phyloP scores from a whole-genome alignment of 73 alveolate species.

The Tetrahymena malaccensis region DNA sequence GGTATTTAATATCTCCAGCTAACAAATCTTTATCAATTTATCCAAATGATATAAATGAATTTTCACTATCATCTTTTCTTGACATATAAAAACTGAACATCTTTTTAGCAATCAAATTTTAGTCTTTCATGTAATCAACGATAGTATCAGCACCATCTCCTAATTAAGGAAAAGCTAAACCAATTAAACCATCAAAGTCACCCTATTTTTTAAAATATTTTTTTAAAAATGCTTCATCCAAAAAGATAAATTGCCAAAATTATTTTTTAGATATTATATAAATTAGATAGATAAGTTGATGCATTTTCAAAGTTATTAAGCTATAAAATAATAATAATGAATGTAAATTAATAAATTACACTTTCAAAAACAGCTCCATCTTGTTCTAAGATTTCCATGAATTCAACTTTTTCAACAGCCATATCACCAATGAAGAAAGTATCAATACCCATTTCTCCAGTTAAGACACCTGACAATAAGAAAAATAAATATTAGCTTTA shows the following conservation, averaged over 20 bases:
- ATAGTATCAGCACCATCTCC: background rate
- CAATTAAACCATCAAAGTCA: slow-evolving; percentile 12
- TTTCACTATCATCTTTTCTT: background rate
- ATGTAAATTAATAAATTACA: background rate
- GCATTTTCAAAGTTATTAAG: too few species aligned
- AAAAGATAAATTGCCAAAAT: too few species aligned
- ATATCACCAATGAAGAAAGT: background rate
- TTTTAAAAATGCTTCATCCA: too few species aligned
- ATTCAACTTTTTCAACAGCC: background rate
- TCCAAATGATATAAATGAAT: background rate
- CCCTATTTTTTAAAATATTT: too few species aligned
- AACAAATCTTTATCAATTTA: background rate
- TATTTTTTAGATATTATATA: too few species aligned
- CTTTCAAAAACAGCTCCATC: slow-evolving; percentile 2
- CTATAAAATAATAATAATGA: background rate
- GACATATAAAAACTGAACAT: slow-evolving; percentile 5
- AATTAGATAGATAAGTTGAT: too few species aligned
- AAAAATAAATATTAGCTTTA: background rate
- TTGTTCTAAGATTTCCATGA: slow-evolving; percentile 1
- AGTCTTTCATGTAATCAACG: slow-evolving; percentile 13
- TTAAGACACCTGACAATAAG: background rate
- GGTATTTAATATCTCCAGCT: background rate
- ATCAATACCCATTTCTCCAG: background rate
- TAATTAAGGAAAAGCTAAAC: slow-evolving; percentile 5
- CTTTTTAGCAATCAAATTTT: background rate